These are phyloP conservation scores for Gnaphalium uliginosum DNA, from an alignment of 129 eudicot species.

Conservation along the genomic window DNA sequence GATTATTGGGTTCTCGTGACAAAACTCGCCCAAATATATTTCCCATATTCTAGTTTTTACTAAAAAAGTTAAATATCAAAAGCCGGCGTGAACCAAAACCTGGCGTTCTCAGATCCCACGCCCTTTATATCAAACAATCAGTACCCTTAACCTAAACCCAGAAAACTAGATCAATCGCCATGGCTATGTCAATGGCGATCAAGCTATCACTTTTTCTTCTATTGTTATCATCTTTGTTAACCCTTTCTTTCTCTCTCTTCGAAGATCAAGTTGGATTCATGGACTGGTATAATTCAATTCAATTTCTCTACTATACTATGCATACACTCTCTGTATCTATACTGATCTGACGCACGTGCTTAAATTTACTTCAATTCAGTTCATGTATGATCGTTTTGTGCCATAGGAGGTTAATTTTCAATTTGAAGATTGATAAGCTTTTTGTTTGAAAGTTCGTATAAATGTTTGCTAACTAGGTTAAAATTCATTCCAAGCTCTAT, in stretches of 20 bases:
- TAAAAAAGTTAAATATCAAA: conserved; percentile 17
- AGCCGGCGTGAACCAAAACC: conserved; percentile 28
- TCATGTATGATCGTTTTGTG: not conserved
- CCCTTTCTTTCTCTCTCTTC: conserved; percentile 47
- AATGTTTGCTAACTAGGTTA: not conserved
- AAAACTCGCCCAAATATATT: too few species aligned
- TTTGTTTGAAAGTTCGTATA: not conserved
- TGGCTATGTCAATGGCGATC: conserved; percentile 79
- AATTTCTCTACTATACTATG: not conserved
- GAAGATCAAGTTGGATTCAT: conserved; percentile 97
- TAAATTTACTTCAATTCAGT: not conserved
- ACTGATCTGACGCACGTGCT: not conserved
- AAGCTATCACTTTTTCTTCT: conserved; percentile 56
- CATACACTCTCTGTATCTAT: not conserved
- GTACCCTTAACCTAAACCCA: not conserved
- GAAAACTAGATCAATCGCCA: conserved; percentile 11
- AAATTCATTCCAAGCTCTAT: not conserved
- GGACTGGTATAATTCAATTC: conserved; percentile 60
- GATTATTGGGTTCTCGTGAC: too few species aligned
- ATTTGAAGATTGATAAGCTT: not conserved
- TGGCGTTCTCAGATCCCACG: conserved; percentile 38
- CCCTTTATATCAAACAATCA: not conserved
- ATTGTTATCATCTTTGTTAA: conserved; percentile 34
- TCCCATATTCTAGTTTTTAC: too few species aligned
- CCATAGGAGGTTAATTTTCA: not conserved